Evolutionary conservation across 2,329 filamentous ascomycete genomes (phyloP).

Genomic region (Fusarium oligoseptatum): DNA sequence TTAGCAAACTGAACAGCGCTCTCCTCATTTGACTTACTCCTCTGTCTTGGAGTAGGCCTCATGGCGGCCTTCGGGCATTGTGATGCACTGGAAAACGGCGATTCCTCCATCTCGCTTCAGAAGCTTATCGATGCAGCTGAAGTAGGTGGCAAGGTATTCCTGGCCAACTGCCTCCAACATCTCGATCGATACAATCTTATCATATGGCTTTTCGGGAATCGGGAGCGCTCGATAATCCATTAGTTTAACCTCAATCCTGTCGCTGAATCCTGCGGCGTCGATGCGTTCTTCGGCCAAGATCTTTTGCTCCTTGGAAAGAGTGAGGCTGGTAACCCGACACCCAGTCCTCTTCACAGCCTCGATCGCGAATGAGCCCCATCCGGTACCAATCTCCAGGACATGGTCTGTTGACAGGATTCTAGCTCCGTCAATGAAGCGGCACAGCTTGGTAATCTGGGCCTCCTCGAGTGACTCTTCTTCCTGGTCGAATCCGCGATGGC

Average conservation of each 20-base stretch:
- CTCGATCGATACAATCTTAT: slow-evolving; percentile 81
- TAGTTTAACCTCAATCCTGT: slow-evolving; percentile 73
- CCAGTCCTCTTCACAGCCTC: slow-evolving; percentile 74
- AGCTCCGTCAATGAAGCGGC: slow-evolving; percentile 74
- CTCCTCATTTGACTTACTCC: slow-evolving; percentile 61
- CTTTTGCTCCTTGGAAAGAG: slow-evolving; percentile 78
- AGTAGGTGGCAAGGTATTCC: slow-evolving; percentile 77
- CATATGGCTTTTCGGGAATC: slow-evolving; percentile 67
- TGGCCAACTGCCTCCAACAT: slow-evolving; percentile 82
- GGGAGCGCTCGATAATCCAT: slow-evolving; percentile 77
- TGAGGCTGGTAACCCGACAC: slow-evolving; percentile 77
- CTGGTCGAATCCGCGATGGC: not conserved
- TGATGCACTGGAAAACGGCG: slow-evolving; percentile 82
- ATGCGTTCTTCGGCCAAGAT: slow-evolving; percentile 75
- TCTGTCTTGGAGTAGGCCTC: slow-evolving; percentile 74
- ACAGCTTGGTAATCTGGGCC: slow-evolving; percentile 76
- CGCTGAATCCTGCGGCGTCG: slow-evolving; percentile 67
- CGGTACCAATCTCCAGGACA: slow-evolving; percentile 80
- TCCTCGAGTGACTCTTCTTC: slow-evolving; percentile 71
- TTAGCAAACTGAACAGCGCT: not conserved
- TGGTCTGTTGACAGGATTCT: slow-evolving; percentile 75
- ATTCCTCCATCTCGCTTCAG: slow-evolving; percentile 76
- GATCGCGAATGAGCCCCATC: slow-evolving; percentile 82
- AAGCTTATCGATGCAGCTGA: slow-evolving; percentile 71
- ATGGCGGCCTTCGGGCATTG: slow-evolving; percentile 78